Base-by-base conservation (phyloP, 2,329 filamentous ascomycete genomes). In the Cladophialophora bantiana region DNA sequence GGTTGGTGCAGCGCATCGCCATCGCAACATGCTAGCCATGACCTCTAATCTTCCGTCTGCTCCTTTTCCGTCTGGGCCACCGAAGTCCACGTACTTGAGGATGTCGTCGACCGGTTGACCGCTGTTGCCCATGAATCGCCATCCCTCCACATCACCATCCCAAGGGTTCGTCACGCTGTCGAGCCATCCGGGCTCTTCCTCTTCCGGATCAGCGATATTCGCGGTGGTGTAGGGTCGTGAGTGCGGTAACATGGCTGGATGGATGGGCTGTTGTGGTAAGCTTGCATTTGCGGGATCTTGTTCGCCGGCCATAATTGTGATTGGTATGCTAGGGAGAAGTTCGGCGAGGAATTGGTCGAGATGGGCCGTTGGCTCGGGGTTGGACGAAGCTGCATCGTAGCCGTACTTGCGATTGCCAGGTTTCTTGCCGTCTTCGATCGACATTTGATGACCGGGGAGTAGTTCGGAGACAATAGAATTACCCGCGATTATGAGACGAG, bases 81-180 rank as follows among this genome's bases (percentile, higher is more conserved):
- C 71, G 45, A 81, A 75, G 65, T 90, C 88, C 32, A 98, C 86
- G 75, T 99, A 99, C 77, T 94, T 95, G 78, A 93, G 92, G 2
- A 98, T 88, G 77, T 99, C 96, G 73, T 96, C 91, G 2, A 99
- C 86, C 61, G 96, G 96, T 80, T 99, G 95, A 0, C 95, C 95
- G 40, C 92, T 91, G 0, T 91, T 95, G 10, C 91, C 94, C 53
- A 97, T 85, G 6, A 98, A 80, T 52, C 92, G 86, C 90, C 93
- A 96, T 0, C 95, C 96, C 63, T 96, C 93, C 0, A 99, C 80
- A 76, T 97, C 92, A 26, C 89, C 93, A 73, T 96, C 91, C 89
- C 91, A 96, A 0, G 95, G 95, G 74, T 99, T 99, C 4, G 95
- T 98, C 55, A 94, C 91, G 5, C 86, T 85, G 77, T 98, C 92